Conservation (phyloP, 2,329 filamentous ascomycete genomes). For the Cryphonectria parasitica region DNA sequence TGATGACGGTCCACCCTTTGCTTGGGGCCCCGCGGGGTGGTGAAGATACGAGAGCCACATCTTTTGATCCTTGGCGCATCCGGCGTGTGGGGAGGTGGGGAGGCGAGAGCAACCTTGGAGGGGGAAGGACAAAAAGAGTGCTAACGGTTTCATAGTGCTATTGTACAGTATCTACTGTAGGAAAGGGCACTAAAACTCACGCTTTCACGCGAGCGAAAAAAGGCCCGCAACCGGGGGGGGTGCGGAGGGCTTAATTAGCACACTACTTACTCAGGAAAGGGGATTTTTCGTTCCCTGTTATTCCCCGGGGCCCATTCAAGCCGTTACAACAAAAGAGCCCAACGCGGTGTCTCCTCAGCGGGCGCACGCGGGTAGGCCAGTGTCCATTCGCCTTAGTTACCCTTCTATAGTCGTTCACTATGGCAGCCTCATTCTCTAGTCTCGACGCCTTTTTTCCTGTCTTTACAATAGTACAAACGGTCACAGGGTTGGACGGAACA, state of each 20-base stretch:
- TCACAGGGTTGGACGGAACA: neutral
- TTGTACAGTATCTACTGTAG: neutral
- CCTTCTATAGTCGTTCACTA: neutral
- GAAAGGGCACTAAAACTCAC: neutral
- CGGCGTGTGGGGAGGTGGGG: neutral
- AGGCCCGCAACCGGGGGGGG: neutral
- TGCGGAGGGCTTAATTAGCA: too few relatives aligned
- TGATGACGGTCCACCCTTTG: neutral
- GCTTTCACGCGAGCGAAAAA: neutral
- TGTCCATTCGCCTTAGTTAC: neutral
- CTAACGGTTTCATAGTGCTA: neutral
- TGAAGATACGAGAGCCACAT: constrained; percentile 6
- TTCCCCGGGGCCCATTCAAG: neutral
- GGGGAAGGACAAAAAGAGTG: too few relatives aligned
- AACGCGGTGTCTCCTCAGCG: neutral
- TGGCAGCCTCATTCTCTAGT: neutral
- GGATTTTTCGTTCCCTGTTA: neutral
- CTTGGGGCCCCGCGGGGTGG: constrained; percentile 1
- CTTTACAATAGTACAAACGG: neutral
- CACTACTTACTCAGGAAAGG: too few relatives aligned
- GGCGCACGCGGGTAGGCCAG: too few relatives aligned
- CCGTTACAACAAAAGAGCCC: neutral
- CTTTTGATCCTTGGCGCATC: neutral
- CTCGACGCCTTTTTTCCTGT: neutral
- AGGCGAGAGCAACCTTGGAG: neutral